A percentile compares a stretch with the other conserved stretches of the same genome.
phyloP scores from a whole-genome alignment of 257 asterid species.

The Nicotiana otophora region DNA sequence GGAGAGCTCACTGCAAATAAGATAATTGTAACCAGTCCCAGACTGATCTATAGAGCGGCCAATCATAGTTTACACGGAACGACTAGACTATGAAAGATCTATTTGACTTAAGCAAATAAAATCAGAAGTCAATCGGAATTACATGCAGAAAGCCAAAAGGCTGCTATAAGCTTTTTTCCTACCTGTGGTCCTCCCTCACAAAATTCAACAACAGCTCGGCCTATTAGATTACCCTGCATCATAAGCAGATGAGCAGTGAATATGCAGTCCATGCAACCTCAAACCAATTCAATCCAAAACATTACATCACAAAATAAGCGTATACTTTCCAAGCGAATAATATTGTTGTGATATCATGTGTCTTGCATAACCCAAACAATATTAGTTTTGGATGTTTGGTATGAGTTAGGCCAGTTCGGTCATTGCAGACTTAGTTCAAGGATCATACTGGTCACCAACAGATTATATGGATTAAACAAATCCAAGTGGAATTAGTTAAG shows the following conservation, averaged over 20 bases:
- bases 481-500: not conserved
- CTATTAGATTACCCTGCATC: conserved; percentile 82
- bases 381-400: not conserved
- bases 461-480: not conserved
- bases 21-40: not conserved
- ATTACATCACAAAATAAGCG: not conserved
- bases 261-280: not conserved
- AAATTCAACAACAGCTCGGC: conserved; percentile 80
- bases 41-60: not conserved
- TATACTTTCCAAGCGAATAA: not conserved
- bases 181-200: conserved; percentile 95
- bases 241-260: conserved; percentile 19
- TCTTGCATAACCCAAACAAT: not conserved
- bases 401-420: not conserved
- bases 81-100: not conserved
- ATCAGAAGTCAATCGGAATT: not conserved
- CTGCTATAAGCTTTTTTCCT: conserved; percentile 23
- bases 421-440: not conserved
- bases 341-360: not conserved
- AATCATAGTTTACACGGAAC: not conserved
- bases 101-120: conserved; percentile 1
- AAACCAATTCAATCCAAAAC: not conserved
- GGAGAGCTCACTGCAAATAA: not conserved
- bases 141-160: not conserved
- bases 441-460: not conserved